Base-by-base conservation (phyloP, 1,139 yeast genomes). In the Zygosaccharomyces pseudobailii region DNA sequence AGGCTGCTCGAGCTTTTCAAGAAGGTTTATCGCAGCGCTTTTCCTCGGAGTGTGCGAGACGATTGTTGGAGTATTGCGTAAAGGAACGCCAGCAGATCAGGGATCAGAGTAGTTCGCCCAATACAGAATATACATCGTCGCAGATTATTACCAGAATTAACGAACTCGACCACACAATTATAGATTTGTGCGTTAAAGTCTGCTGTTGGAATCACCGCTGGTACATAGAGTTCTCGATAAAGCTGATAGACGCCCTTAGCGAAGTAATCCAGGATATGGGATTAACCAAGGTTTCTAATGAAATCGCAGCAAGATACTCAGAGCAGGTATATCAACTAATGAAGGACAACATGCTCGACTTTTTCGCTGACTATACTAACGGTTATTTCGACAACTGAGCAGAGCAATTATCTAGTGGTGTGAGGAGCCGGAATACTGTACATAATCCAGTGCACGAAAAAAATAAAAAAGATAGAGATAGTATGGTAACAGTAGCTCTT, bases 161-260 rank as follows among this genome's bases (percentile, higher is more conserved):
- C 51, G 78, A 73, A 50, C 66, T 82, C 48, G 81, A 82, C 61
- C 81, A 78, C 46, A 74, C 76, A 53, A 80, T 87, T 20, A 72
- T 89, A 55, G 92, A 85, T 52, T 71, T 86, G 36, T 71, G 83
- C 50, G 87, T 89, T 42, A 85, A 84, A 58, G 71, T 92, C 49
- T 72, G 85, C 32, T 95, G 95, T 20, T 92, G 97, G 97, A 87
- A 89, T 63, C 97, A 89, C 68, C 80, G 98, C 63, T 94, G 98
- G 98, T 94, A 92, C 69, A 79, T 82, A 54, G 96, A 90, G 56
- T 90, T 89, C 60, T 83, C 95, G 7, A 87, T 94, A 24, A 72
- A 74, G 41, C 72, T 88, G 48, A 65, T 83, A 20, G 67, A 71
- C 30, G 72, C 80, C 1, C 68, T 89, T 48, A 71, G 79, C 36